phyloP scores from a whole-genome alignment of 768 basidiomycete species.

The Pleurotus ostreatus region DNA sequence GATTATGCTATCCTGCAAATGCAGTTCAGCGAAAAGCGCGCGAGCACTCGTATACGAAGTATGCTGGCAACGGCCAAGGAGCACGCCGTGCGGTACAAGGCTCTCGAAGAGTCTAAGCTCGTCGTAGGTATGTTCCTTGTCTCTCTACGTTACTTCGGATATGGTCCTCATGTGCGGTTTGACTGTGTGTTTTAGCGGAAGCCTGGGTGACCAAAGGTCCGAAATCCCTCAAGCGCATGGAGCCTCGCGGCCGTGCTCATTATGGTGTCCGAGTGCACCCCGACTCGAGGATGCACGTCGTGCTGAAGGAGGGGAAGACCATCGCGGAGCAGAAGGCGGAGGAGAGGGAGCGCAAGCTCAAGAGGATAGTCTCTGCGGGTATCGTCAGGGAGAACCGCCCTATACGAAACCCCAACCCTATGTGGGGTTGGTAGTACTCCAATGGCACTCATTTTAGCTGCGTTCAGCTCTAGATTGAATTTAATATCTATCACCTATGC shows the following conservation, averaged over 20 bases:
- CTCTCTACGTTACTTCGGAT: background rate
- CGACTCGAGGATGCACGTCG: conserved; percentile 68
- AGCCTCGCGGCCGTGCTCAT: conserved; percentile 82
- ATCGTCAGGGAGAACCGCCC: conserved; percentile 77
- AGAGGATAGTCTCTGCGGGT: conserved; percentile 76
- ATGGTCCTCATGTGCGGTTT: background rate
- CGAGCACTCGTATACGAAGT: conserved; percentile 79
- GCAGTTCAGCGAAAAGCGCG: conserved; percentile 93
- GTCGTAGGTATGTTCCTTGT: conserved; percentile 65
- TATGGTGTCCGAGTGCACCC: conserved; percentile 75
- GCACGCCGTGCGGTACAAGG: conserved; percentile 77
- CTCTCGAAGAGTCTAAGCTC: conserved; percentile 64
- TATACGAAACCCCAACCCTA: conserved; percentile 64
- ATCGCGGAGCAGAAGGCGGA: conserved; percentile 60
- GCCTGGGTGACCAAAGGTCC: conserved; percentile 92
- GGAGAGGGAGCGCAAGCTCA: conserved; percentile 63
- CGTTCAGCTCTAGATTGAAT: too few relatives aligned
- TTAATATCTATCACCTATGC: too few relatives aligned
- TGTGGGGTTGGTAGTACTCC: conserved; percentile 71
- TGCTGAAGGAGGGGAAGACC: conserved; percentile 81
- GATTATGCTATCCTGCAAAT: conserved; percentile 96
- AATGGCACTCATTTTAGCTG: background rate
- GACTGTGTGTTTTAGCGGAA: conserved; percentile 54
- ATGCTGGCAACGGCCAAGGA: conserved; percentile 86
- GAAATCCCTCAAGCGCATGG: conserved; percentile 57